Conservation (phyloP, 768 basidiomycete species). For the Kondoa subrosea region DNA sequence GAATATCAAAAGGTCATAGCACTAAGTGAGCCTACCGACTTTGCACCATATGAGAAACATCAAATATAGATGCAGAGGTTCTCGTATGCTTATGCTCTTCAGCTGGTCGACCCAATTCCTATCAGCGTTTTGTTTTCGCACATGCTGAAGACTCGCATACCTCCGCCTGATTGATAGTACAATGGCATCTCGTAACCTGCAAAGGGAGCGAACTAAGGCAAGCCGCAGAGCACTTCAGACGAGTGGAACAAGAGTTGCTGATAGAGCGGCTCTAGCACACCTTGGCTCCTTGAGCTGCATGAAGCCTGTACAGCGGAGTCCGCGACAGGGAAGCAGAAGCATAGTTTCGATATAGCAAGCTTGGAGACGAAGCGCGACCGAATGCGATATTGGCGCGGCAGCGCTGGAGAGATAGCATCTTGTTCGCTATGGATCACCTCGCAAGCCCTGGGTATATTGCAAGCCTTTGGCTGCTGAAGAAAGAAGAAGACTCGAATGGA, state of each 20-base stretch:
- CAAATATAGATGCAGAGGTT: conserved; percentile 66
- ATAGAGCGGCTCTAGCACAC: no score
- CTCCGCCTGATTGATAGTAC: conserved; percentile 16
- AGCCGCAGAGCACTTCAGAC: no score
- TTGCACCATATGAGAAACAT: conserved; percentile 98
- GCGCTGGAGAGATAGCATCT: no score
- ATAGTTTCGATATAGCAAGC: no score
- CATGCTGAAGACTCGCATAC: background rate
- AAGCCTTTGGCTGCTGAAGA: no score
- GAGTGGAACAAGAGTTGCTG: no score
- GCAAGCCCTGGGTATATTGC: no score
- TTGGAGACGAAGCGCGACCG: no score
- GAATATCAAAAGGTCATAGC: background rate
- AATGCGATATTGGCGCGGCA: no score
- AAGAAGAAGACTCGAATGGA: no score
- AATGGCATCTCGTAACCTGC: conserved; percentile 93
- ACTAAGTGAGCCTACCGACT: conserved; percentile 44
- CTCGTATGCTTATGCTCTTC: conserved; percentile 82
- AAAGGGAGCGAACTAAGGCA: no score
- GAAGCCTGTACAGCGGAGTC: conserved; percentile 60
- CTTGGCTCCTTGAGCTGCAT: conserved; percentile 57
- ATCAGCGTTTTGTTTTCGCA: conserved; percentile 4
- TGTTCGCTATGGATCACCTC: no score
- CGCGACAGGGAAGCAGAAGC: conserved; percentile 5
- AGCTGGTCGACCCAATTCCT: conserved; percentile 39